phyloP scores from a whole-genome alignment of 495 filamentous ascomycete species.

The Durotheca rogersii region DNA sequence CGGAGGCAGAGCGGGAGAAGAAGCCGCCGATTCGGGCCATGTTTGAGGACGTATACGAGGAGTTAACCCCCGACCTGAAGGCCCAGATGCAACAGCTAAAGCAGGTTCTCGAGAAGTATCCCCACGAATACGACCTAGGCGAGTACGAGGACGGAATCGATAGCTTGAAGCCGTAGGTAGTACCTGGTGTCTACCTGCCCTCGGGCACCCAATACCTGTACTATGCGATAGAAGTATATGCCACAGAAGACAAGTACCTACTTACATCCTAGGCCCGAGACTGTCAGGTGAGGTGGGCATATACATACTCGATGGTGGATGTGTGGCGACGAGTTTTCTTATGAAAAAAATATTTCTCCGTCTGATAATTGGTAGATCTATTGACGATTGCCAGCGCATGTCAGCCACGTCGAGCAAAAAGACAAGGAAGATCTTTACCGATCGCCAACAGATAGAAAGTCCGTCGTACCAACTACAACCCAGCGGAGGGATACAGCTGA shows the following conservation, averaged over 20 bases:
- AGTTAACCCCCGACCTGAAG: slow-evolving; percentile 76
- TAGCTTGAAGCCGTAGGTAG: slow-evolving; percentile 49
- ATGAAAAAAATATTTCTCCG: neutral
- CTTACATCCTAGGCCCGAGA: no score
- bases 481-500: no score
- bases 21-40: slow-evolving; percentile 75
- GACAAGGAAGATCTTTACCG: slow-evolving; percentile 15
- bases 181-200: no score
- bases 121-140: slow-evolving; percentile 85
- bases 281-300: no score
- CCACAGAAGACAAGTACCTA: no score
- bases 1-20: slow-evolving; percentile 84
- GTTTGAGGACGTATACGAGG: slow-evolving; percentile 86
- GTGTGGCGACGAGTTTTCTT: slow-evolving; percentile 4
- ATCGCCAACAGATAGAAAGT: slow-evolving; percentile 9
- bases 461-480: no score
- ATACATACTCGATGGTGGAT: no score
- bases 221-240: no score
- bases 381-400: slow-evolving; percentile 19
- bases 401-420: slow-evolving; percentile 25
- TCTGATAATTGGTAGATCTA: slow-evolving; percentile 17
- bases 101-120: slow-evolving; percentile 78
- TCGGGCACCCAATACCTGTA: no score
- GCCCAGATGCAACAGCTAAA: slow-evolving; percentile 78
- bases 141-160: slow-evolving; percentile 76